These are phyloP conservation scores for Lentinula aciculospora DNA, from an alignment of 768 basidiomycete genomes.

Conservation along the genomic window DNA sequence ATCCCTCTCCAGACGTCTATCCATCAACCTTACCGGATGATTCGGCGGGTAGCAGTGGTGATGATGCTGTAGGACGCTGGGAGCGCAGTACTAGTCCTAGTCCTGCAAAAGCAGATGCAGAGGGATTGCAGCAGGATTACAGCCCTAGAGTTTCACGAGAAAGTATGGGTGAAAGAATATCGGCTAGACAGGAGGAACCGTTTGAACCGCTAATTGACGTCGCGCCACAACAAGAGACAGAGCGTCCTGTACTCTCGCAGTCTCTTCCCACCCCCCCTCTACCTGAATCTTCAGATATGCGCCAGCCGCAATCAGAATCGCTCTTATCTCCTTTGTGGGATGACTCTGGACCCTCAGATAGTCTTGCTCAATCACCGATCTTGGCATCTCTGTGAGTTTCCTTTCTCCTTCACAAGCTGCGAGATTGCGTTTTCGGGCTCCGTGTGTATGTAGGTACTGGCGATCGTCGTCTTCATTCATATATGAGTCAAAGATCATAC, in stretches of 20 bases:
- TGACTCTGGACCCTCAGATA: background rate
- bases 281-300: background rate
- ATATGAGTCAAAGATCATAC: background rate
- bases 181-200: background rate
- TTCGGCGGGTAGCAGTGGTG: conserved; percentile 5
- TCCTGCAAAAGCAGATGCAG: background rate
- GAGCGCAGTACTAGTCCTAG: background rate
- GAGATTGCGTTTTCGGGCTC: background rate
- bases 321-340: conserved; percentile 6
- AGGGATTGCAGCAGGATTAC: background rate
- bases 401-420: background rate
- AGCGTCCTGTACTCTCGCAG: background rate
- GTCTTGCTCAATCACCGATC: conserved; percentile 7
- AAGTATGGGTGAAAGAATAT: background rate
- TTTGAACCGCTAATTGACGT: background rate
- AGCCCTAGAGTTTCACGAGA: background rate
- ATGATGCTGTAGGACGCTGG: background rate
- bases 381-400: conserved; percentile 5
- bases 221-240: background rate
- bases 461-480: background rate
- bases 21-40: conserved; percentile 8
- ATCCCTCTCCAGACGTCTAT: conserved; percentile 1
- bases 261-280: conserved; percentile 6
- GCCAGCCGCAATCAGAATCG: background rate
- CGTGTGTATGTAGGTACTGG: background rate